These are phyloP conservation scores for Blastobotrys malaysiensis DNA, from an alignment of 1,139 yeast genomes.

Conservation along the genomic window DNA sequence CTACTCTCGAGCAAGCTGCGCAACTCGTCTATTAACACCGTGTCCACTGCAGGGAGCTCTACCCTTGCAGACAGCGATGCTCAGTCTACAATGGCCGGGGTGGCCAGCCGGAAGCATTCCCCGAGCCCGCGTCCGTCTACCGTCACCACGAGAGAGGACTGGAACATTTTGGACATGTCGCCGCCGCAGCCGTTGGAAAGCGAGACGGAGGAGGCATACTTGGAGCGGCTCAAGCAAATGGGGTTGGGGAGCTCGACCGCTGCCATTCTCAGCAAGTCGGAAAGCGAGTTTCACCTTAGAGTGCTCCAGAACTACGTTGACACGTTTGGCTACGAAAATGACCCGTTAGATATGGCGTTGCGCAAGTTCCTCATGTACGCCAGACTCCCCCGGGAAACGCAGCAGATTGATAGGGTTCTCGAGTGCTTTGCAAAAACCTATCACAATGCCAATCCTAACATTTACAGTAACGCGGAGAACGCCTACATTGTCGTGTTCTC, in stretches of 20 bases:
- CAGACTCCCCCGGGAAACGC: constrained; percentile 61
- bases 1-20: constrained; percentile 17
- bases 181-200: constrained; percentile 24
- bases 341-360: constrained; percentile 58
- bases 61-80: neutral
- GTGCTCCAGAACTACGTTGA: constrained; percentile 38
- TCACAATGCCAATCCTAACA: constrained; percentile 37
- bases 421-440: constrained; percentile 50
- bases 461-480: constrained; percentile 42
- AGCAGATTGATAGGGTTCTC: constrained; percentile 62
- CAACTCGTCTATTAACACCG: neutral
- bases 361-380: constrained; percentile 51
- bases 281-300: constrained; percentile 33
- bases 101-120: constrained; percentile 10
- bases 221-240: constrained; percentile 32
- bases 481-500: constrained; percentile 56
- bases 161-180: constrained; percentile 1
- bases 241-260: constrained; percentile 37
- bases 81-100: neutral
- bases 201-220: constrained; percentile 37
- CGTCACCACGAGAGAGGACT: constrained; percentile 4
- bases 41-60: neutral
- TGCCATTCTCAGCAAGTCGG: constrained; percentile 36
- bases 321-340: constrained; percentile 42
- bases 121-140: constrained; percentile 18